Percentiles rank a stretch among this genome's conserved stretches.
Evolutionary conservation across 2,329 filamentous ascomycete genomes (phyloP).

Genomic region (Fusarium abutilonis): DNA sequence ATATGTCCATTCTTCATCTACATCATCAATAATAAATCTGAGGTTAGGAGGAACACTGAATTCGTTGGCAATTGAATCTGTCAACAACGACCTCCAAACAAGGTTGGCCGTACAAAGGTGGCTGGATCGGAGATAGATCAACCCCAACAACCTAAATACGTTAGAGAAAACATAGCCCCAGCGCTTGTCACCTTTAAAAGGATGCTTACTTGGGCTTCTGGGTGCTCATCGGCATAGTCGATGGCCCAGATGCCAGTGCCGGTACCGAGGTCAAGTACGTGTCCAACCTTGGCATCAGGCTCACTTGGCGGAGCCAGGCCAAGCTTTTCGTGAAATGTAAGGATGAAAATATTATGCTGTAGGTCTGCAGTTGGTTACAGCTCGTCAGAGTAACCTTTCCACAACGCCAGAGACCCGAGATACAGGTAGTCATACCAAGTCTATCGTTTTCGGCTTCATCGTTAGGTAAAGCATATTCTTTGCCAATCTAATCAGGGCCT

Average conservation of each 20-base stretch:
- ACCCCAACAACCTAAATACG: conserved; percentile 9
- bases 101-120: conserved; percentile 10
- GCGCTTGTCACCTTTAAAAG: rapidly evolving
- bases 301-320: conserved; percentile 7
- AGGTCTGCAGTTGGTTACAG: not conserved
- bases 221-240: conserved; percentile 26
- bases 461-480: conserved; percentile 14
- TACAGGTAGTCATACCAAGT: conserved; percentile 7
- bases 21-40: conserved; percentile 27
- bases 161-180: not conserved
- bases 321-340: conserved; percentile 17
- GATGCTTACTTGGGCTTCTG: conserved; percentile 11
- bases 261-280: conserved; percentile 11
- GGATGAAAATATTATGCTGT: conserved; percentile 14
- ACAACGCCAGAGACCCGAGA: not conserved
- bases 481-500: too few species aligned
- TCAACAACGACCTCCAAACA: rapidly evolving
- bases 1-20: conserved; percentile 31
- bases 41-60: conserved; percentile 27
- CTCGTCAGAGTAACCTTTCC: not conserved
- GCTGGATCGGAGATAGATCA: conserved; percentile 35
- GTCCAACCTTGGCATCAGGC: not conserved
- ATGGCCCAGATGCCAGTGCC: conserved; percentile 20
- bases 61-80: not conserved
- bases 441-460: conserved; percentile 9